Percentiles rank a stretch among this genome's conserved stretches.
Evolutionary conservation across 257 asterid species (phyloP).

Genomic region (Handroanthus guayacan): DNA sequence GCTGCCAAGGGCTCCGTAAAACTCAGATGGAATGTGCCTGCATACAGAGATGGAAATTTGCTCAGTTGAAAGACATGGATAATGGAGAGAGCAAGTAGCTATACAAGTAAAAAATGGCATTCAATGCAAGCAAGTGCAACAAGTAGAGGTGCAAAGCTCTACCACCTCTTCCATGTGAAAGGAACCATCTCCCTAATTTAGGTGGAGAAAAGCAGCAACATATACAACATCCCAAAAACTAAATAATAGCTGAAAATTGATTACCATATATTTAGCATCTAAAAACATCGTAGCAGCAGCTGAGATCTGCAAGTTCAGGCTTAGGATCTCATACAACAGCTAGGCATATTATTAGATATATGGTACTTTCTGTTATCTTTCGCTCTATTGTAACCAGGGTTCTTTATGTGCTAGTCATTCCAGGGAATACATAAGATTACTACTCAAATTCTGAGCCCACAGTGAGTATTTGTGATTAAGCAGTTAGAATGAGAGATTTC

Average conservation of each 20-base stretch:
- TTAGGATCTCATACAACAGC: neutral
- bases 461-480: too few relatives aligned
- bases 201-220: constrained; percentile 22
- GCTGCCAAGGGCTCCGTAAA: constrained; percentile 67
- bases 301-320: neutral
- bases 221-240: constrained; percentile 5
- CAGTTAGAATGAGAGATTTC: too few relatives aligned
- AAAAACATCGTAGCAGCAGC: neutral
- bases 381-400: too few relatives aligned
- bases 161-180: constrained; percentile 9
- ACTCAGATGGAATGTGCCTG: constrained; percentile 79
- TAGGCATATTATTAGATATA: neutral
- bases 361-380: too few relatives aligned
- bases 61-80: constrained; percentile 22
- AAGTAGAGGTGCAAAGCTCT: constrained; percentile 1
- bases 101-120: neutral
- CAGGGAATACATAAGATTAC: too few relatives aligned
- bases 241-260: too few relatives aligned
- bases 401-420: too few relatives aligned
- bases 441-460: too few relatives aligned
- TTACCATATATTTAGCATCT: neutral
- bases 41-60: constrained; percentile 27
- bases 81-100: neutral
- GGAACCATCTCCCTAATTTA: constrained; percentile 14
- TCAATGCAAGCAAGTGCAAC: constrained; percentile 12